Evolutionary conservation across 192 early-diverging fungal species (phyloP).

Genomic region (Rhizophlyctis rosea): DNA sequence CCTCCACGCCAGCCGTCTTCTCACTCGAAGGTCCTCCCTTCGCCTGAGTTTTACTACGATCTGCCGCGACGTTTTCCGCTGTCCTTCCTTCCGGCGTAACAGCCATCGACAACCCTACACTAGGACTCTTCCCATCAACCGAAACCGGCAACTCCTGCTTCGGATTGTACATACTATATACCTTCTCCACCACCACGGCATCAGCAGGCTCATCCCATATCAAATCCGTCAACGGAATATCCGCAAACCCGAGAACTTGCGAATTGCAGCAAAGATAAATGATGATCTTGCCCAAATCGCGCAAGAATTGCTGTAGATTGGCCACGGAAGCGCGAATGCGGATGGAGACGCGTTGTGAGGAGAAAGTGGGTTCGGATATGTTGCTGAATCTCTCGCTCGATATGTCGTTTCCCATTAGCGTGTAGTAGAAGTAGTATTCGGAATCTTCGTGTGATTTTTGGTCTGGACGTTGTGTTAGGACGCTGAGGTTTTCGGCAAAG

Average conservation of each 20-base stretch:
- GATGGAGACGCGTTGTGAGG: conserved; percentile 49
- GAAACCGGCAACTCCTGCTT: conserved; percentile 35
- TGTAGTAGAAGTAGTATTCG: conserved; percentile 47
- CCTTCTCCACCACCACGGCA: conserved; percentile 24
- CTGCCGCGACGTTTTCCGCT: conserved; percentile 7
- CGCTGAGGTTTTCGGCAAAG: conserved; percentile 47
- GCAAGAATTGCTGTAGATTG: conserved; percentile 32
- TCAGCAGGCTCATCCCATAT: conserved; percentile 8
- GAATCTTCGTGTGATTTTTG: not conserved
- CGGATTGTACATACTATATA: conserved; percentile 37
- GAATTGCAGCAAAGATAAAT: conserved; percentile 37
- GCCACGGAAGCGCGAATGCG: conserved; percentile 29
- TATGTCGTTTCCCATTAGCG: conserved; percentile 49
- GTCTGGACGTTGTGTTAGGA: conserved; percentile 15
- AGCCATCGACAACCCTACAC: conserved; percentile 36
- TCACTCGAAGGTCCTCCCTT: too few relatives aligned
- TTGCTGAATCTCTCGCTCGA: conserved; percentile 42
- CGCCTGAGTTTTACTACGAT: too few relatives aligned
- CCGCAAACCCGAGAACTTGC: conserved; percentile 37
- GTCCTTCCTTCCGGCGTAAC: conserved; percentile 21
- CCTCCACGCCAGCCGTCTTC: too few relatives aligned
- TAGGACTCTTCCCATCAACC: conserved; percentile 25
- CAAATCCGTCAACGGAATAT: conserved; percentile 29
- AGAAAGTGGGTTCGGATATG: conserved; percentile 38
- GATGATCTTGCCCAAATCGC: conserved; percentile 31